Evolutionary conservation across 164 flowering plant genomes (phyloP), one percentile per base, ranked within the genome.

Genomic region (Dillenia suffruticosa): DNA sequence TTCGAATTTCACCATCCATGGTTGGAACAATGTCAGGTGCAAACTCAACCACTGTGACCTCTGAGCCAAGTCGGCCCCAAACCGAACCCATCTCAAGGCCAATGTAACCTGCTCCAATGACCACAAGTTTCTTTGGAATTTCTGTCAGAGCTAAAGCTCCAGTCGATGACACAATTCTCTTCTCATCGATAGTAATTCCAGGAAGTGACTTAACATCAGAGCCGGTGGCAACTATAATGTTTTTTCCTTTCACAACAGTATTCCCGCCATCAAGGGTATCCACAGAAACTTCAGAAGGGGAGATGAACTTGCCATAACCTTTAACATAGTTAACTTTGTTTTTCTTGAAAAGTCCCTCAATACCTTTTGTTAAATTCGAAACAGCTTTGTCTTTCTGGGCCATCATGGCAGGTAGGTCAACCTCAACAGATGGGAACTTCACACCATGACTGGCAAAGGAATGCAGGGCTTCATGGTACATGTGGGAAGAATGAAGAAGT

Each of bases 11-110:
- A 26, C 77, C 82, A 62, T 91, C 97, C 96, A 91, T 85, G 64
- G 79, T 67, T 40, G 97, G 96, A 54, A 91, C 96, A 65, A 91
- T 91, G 57, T 91, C 97, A 3, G 88, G 62, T 8, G 79, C 96
- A 77, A 87, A 88, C 68, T 91, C 97, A 63, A 91, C 96, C 56
- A 91, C 97, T 24, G 88, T 85, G 6, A 91, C 87, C 78, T 91
- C 89, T 13, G 97, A 84, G 17, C 97, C 97, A 16, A 91, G 86
- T 2, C 96, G 79, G 48, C 82, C 86, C 96, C 95, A 90, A 3
- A 88, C 97, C 43, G 97, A 88, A 9, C 97, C 97, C 91, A 90
- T 86, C 78, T 90, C 97, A 12, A 90, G 82, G 46, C 97, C 97
- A 54, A 90, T 90, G 70, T 90, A 90, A 13, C 97, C 97, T 13